Evolutionary conservation across 2,329 filamentous ascomycete species (phyloP), one percentile per base, ranked within the genome.

Genomic region (Colletotrichum sp.): DNA sequence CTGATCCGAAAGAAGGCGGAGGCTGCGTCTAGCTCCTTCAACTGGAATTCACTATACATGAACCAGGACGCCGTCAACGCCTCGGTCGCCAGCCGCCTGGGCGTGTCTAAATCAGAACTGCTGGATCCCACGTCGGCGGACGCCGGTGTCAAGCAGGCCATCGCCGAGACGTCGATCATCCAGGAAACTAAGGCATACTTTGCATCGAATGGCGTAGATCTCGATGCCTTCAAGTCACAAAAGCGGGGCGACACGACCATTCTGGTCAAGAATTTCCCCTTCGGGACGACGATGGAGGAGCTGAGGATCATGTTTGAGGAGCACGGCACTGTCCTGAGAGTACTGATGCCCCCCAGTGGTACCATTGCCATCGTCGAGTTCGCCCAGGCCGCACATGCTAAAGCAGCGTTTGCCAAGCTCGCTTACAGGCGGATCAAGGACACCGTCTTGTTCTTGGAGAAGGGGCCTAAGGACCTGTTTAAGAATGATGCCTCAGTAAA

Each of bases 41-140:
- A 96, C 83, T 99, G 97, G 97, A 99, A 99, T 87, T 96, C 96
- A n/a, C 88, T 99, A n/a, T 99, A 97, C 85, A 97, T 99, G 94
- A 98, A 94, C 85, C 94, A 95, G 86, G 96, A 99, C 87, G 95
- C 97, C 66, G 96, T 99, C 68, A 96, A 98, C 85, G 93, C 95
- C 65, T 97, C 96, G 8, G 92, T 98, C 76, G 95, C 97, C 64
- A 92, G 93, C 81, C 94, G 96, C 70, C 89, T 99, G 73, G 96
- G 96, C 62, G 91, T 99, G 73, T 94, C 94, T 71, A 99, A 99
- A 87, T 93, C 95, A 13, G 96, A 98, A 80, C 86, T 99, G 73
- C 89, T 99, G 61, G 96, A 99, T 85, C 97, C 96, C n/a, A 98
- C 96, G 6, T 98, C 95, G 75, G 93, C 96, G 71, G 96, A 98